Conservation (phyloP, 2,329 filamentous ascomycete genomes). For the Neodidymelliopsis sp. region DNA sequence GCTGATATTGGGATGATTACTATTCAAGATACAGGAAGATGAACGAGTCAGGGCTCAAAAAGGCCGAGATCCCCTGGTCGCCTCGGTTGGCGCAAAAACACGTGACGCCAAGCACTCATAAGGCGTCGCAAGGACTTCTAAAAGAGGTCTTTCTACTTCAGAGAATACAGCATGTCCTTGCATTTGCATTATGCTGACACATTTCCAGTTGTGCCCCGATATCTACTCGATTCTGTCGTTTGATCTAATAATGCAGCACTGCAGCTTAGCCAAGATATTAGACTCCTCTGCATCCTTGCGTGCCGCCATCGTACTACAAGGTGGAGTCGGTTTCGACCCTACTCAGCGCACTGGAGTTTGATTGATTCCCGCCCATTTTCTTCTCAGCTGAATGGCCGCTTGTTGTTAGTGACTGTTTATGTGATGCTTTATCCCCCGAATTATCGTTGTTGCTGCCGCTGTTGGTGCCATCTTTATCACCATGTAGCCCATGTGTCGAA, state of each 20-base stretch:
- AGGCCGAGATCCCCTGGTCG: constrained; percentile 9
- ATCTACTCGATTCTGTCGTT: no score
- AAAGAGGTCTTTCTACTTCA: not conserved
- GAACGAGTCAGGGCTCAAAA: not conserved
- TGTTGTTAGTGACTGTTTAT: not conserved
- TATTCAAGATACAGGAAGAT: constrained; percentile 2
- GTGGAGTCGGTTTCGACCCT: no score
- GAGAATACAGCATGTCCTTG: not conserved
- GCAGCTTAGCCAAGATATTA: no score
- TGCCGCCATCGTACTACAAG: no score
- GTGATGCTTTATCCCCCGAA: not conserved
- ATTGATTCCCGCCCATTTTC: no score
- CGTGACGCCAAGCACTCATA: not conserved
- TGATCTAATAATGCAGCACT: no score
- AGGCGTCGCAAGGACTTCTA: not conserved
- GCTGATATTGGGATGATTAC: constrained; percentile 13
- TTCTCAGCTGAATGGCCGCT: no score
- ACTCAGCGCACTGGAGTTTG: no score
- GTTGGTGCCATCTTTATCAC: not conserved
- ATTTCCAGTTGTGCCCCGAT: no score
- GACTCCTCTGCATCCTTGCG: no score
- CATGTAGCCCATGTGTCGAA: not conserved
- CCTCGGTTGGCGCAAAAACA: constrained; percentile 10
- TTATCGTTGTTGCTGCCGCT: not conserved
- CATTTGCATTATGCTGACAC: no score